Base-by-base conservation (phyloP, 768 basidiomycete species). In the Trametes gibbosa region DNA sequence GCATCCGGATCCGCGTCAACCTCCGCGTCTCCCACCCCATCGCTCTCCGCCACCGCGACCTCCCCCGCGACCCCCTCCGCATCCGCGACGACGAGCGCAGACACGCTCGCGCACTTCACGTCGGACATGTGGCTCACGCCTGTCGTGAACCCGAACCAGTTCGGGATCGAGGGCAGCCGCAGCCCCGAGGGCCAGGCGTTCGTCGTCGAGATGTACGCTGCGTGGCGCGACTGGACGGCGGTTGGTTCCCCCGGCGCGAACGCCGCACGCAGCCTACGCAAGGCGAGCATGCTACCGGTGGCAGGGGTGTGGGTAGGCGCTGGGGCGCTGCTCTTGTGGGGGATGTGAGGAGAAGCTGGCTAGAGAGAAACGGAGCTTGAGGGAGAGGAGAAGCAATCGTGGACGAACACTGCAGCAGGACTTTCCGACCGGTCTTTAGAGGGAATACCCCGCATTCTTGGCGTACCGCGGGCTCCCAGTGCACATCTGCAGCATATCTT, bases 111-210 rank as follows among this genome's bases (percentile, higher is more conserved):
- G 21, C 84, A 87, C 65, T 79, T 90, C 61, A 79, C 78, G 0
- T n/a, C 62, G 9, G 74, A 84, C 39, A 86, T 89, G 2, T 89
- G 87, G 84, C 72, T 92, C 24, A 76, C 74, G 5, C 89, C 89
- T 5, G 90, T 93, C 17, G 89, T 89, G 3, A 77, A 95, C 66
- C 92, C 93, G 0, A 69, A 87, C 53, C 69, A 75, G 1, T 85
- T 78, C 65, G 74, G 75, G 0, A 12, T 61, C 1, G 57, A 81
- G 59, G 86, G 88, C 0, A 58, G 71, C 0, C 21, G 82, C 19
- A 89, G 87, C 59, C 82, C 92, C 1, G 93, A 95, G 70, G 85
- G 79, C 0, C 80, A 95, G 73, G 89, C 88, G 7, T 95, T 95
- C 70, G 82, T 89, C 12, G 70, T 95, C 5, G 78, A 85, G 66